Conservation (phyloP, 2,329 filamentous ascomycete genomes). For the Ophiostoma ulmi region DNA sequence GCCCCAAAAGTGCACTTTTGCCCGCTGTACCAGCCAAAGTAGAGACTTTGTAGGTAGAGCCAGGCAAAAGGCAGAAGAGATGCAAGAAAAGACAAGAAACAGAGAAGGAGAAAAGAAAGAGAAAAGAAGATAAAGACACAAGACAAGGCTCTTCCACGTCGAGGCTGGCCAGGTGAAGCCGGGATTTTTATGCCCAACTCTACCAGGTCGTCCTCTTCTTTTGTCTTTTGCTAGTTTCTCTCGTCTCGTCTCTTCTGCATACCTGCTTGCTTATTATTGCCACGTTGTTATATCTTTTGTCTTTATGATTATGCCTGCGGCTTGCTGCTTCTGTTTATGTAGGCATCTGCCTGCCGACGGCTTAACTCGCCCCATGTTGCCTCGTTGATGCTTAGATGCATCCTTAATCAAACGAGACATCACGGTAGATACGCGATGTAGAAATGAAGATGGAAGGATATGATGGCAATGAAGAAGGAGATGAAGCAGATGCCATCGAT, state of each 20-base stretch:
- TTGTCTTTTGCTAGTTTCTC: neutral
- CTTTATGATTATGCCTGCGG: neutral
- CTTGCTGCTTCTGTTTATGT: neutral
- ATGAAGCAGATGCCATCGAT: neutral
- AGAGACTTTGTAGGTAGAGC: neutral
- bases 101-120: neutral
- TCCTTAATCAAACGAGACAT: neutral
- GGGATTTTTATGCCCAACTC: conserved; percentile 2
- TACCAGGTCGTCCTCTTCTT: neutral
- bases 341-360: neutral
- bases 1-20: conserved; percentile 9
- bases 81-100: neutral
- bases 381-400: neutral
- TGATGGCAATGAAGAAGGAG: neutral
- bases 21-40: neutral
- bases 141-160: neutral
- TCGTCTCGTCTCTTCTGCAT: neutral
- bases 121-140: neutral
- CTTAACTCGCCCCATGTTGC: too few species aligned
- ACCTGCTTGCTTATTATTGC: neutral
- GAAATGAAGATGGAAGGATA: too few species aligned
- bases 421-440: neutral
- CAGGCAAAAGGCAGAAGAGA: neutral
- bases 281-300: neutral
- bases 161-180: neutral